These are phyloP conservation scores for Sesbania bispinosa DNA, from an alignment of 306 rosid genomes.

Conservation along the genomic window DNA sequence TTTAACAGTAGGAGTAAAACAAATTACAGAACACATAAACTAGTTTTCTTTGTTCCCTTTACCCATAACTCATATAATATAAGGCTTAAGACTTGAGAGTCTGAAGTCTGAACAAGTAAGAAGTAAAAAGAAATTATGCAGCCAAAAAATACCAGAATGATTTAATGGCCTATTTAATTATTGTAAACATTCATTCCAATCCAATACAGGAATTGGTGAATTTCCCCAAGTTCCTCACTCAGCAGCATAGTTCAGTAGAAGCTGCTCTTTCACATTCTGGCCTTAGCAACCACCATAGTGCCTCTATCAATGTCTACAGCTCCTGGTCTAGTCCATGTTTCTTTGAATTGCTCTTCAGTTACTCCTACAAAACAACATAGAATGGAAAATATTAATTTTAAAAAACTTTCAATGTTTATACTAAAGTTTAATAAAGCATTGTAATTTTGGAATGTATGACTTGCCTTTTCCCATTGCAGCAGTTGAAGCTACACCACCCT, in stretches of 20 bases:
- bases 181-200: conserved; percentile 23
- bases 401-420: not conserved
- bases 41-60: not conserved
- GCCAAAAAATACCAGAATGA: conserved; percentile 6
- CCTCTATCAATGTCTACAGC: conserved; percentile 54
- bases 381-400: not conserved
- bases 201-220: not conserved
- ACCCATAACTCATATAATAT: too few relatives aligned
- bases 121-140: not conserved
- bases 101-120: not conserved
- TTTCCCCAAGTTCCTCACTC: not conserved
- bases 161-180: conserved; percentile 4
- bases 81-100: too few relatives aligned
- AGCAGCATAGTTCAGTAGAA: not conserved
- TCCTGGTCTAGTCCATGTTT: conserved; percentile 86
- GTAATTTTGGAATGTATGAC: conserved; percentile 2
- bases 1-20: not conserved
- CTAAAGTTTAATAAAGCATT: not conserved
- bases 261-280: conserved; percentile 54
- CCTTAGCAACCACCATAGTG: conserved; percentile 66
- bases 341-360: conserved; percentile 92
- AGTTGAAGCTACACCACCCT: conserved; percentile 91
- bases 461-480: conserved; percentile 99
- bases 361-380: conserved; percentile 54
- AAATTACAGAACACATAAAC: conserved; percentile 22